These are phyloP conservation scores for Hypoxylon sp. DNA, from an alignment of 2,329 filamentous ascomycete species.

Conservation along the genomic window DNA sequence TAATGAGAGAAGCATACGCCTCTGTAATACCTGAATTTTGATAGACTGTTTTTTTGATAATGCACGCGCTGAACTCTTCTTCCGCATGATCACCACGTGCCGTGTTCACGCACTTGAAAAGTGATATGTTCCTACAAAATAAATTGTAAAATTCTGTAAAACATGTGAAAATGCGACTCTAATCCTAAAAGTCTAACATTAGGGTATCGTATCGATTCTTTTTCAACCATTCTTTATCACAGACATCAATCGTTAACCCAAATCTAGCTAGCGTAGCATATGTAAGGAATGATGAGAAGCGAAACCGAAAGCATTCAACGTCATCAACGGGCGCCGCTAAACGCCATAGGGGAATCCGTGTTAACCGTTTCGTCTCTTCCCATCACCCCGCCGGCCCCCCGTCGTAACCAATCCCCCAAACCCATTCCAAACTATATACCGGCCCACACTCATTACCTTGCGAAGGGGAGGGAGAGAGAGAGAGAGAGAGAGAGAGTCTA, in stretches of 20 bases:
- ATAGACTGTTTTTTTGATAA: constrained; percentile 37
- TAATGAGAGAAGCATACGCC: constrained; percentile 33
- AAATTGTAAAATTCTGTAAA: constrained; percentile 1
- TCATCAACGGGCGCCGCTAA: constrained; percentile 2
- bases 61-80: constrained; percentile 21
- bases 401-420: no score
- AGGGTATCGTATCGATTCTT: constrained; percentile 35
- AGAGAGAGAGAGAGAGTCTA: no score
- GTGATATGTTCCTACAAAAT: not conserved
- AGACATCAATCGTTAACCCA: constrained; percentile 37
- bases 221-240: constrained; percentile 16
- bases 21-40: constrained; percentile 40
- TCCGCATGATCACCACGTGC: constrained; percentile 2
- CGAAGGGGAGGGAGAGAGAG: no score
- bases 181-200: constrained; percentile 31
- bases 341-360: constrained; percentile 24
- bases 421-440: constrained; percentile 18
- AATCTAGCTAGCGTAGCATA: no score
- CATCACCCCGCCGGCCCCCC: constrained; percentile 7
- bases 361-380: constrained; percentile 10
- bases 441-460: no score
- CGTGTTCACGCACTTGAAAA: constrained; percentile 1
- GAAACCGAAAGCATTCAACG: no score
- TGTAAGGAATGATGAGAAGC: constrained; percentile 31
- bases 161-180: constrained; percentile 11